Evolutionary conservation across 306 rosid species (phyloP).

Genomic region (Cajanus cajan): DNA sequence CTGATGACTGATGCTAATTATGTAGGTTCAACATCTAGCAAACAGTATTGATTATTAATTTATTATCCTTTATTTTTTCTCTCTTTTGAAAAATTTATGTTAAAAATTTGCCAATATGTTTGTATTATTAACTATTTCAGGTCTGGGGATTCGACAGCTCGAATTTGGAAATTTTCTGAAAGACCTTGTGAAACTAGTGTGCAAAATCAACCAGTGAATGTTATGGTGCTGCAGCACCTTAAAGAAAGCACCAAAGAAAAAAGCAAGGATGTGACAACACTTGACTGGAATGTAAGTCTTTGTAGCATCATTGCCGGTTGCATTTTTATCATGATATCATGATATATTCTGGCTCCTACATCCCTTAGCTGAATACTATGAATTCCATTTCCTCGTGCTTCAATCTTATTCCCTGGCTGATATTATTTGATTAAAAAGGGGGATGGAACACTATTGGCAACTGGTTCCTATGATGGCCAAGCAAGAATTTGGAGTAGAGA

Average conservation of each 20-base stretch:
- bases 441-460: slow-evolving; percentile 66
- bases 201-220: slow-evolving; percentile 41
- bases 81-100: not conserved
- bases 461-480: slow-evolving; percentile 79
- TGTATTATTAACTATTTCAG: slow-evolving; percentile 27
- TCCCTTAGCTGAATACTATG: not conserved
- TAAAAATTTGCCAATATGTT: not conserved
- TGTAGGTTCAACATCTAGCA: not conserved
- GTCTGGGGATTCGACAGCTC: slow-evolving; percentile 77
- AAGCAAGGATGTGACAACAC: slow-evolving; percentile 74
- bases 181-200: slow-evolving; percentile 39
- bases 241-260: slow-evolving; percentile 62
- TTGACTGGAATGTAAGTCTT: slow-evolving; percentile 72
- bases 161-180: slow-evolving; percentile 57
- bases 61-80: not conserved
- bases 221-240: slow-evolving; percentile 53
- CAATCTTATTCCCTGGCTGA: slow-evolving; percentile 1
- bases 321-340: not conserved
- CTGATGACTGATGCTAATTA: slow-evolving; percentile 5
- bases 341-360: not conserved
- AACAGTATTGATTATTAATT: not conserved
- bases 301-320: not conserved
- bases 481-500: slow-evolving; percentile 70
- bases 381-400: not conserved
- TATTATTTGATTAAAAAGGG: slow-evolving; percentile 35